Conservation (phyloP, 139 green algal species). For the Zygnema circumcarinatum region DNA sequence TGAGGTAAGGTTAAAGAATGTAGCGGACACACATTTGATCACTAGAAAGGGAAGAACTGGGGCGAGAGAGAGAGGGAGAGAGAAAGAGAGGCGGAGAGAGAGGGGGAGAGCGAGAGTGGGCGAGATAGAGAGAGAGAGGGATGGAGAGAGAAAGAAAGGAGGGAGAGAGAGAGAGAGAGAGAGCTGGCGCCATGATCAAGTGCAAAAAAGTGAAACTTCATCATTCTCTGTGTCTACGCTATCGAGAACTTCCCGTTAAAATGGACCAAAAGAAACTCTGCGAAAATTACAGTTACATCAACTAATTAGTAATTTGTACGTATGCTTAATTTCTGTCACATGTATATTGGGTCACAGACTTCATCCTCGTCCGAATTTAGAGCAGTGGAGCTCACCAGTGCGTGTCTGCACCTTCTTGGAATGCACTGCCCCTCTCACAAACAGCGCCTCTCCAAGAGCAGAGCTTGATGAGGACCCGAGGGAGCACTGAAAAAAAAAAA, state of each 20-base stretch:
- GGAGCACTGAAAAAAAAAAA: not conserved
- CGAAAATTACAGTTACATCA: not conserved
- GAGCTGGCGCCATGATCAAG: not conserved
- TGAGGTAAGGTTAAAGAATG: not conserved
- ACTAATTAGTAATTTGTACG: not conserved
- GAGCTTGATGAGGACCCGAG: not conserved
- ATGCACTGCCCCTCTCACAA: not conserved
- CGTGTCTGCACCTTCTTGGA: not conserved
- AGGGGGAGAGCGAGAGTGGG: no score
- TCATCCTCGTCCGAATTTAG: not conserved
- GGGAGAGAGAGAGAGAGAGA: not conserved
- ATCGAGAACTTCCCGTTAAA: not conserved
- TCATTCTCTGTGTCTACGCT: not conserved
- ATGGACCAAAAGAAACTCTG: no score
- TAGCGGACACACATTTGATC: no score
- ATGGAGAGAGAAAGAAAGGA: no score
- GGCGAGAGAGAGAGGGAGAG: no score
- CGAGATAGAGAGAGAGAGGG: no score
- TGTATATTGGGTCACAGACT: not conserved
- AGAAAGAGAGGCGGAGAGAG: no score
- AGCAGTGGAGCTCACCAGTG: not conserved
- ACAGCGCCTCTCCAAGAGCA: not conserved
- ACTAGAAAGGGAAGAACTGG: no score
- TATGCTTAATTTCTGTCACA: not conserved
- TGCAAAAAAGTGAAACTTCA: not conserved